Percentiles rank a stretch among this genome's conserved stretches.
Conservation (phyloP, 345 rosid genomes). For the Microcos paniculata region DNA sequence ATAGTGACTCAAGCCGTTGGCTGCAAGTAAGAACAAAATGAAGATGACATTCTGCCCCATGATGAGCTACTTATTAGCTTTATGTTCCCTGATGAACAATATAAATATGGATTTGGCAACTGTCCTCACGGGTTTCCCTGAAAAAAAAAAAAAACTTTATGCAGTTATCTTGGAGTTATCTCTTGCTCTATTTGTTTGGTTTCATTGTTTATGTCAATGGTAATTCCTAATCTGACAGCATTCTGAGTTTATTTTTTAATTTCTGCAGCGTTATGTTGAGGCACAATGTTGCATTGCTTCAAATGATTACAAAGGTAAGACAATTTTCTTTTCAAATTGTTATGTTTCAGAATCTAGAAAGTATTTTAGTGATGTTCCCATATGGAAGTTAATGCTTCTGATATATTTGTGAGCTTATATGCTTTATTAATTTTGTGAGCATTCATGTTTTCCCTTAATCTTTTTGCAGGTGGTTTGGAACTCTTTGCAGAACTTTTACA, state of each 20-base stretch:
- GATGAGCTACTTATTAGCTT: slow-evolving; percentile 9
- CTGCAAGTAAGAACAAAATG: slow-evolving; percentile 71
- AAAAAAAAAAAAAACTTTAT: background rate
- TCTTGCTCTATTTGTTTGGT: slow-evolving; percentile 8
- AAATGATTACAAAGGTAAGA: slow-evolving; percentile 88
- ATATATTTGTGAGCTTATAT: background rate
- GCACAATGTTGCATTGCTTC: slow-evolving; percentile 90
- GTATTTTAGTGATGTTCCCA: background rate
- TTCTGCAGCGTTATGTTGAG: slow-evolving; percentile 91
- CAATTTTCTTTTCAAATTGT: slow-evolving; percentile 12
- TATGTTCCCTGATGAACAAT: background rate
- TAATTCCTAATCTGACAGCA: background rate
- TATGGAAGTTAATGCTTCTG: background rate
- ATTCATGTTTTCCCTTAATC: slow-evolving; percentile 4
- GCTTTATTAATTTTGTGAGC: background rate
- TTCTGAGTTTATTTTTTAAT: slow-evolving; percentile 21
- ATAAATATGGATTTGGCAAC: background rate
- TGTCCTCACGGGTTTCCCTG: background rate
- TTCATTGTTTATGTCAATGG: slow-evolving; percentile 2
- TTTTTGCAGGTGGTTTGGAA: slow-evolving; percentile 84
- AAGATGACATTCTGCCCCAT: slow-evolving; percentile 15
- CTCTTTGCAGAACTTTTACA: slow-evolving; percentile 77
- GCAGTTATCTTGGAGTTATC: background rate
- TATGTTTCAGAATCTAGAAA: background rate
- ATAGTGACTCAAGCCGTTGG: slow-evolving; percentile 84